These are phyloP conservation scores for Selaginella tamariscina DNA, from an alignment of 75 land plant species.

Conservation along the genomic window DNA sequence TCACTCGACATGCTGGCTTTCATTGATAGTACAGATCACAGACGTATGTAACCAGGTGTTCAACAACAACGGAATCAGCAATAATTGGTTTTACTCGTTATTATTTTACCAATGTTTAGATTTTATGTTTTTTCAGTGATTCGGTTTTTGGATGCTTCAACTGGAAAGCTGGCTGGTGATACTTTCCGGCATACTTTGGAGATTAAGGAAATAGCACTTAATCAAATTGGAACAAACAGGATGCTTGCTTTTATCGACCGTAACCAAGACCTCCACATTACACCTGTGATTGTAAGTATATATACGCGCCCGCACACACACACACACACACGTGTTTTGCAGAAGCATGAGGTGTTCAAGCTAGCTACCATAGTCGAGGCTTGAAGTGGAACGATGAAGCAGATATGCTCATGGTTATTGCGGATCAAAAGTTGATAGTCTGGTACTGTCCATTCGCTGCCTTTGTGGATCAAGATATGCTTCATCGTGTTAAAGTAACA, in stretches of 20 bases:
- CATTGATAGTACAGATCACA: slow-evolving; percentile 18
- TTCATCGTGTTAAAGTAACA: slow-evolving; percentile 18
- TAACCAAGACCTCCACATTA: slow-evolving; percentile 28
- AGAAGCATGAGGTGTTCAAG: slow-evolving; percentile 23
- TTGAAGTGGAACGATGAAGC: slow-evolving; percentile 25
- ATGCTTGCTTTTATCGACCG: slow-evolving; percentile 22
- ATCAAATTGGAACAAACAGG: slow-evolving; percentile 20
- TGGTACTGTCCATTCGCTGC: slow-evolving; percentile 33
- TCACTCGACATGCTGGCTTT: slow-evolving; percentile 20
- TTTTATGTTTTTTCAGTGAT: neutral
- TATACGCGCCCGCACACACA: no score
- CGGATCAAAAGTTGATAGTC: slow-evolving; percentile 24
- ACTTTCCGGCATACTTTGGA: slow-evolving; percentile 17
- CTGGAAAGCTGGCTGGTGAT: slow-evolving; percentile 19
- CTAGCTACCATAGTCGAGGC: slow-evolving; percentile 23
- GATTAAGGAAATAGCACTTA: slow-evolving; percentile 19
- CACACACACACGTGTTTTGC: no score
- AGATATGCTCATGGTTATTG: slow-evolving; percentile 20
- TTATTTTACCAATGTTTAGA: neutral
- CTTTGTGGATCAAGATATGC: slow-evolving; percentile 25
- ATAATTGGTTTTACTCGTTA: neutral
- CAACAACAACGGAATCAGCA: neutral
- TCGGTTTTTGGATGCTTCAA: slow-evolving; percentile 14
- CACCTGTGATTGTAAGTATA: slow-evolving; percentile 17
- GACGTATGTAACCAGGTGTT: neutral